Conservation (phyloP, 495 filamentous ascomycete genomes). For the Barbatosphaeria neglecta region DNA sequence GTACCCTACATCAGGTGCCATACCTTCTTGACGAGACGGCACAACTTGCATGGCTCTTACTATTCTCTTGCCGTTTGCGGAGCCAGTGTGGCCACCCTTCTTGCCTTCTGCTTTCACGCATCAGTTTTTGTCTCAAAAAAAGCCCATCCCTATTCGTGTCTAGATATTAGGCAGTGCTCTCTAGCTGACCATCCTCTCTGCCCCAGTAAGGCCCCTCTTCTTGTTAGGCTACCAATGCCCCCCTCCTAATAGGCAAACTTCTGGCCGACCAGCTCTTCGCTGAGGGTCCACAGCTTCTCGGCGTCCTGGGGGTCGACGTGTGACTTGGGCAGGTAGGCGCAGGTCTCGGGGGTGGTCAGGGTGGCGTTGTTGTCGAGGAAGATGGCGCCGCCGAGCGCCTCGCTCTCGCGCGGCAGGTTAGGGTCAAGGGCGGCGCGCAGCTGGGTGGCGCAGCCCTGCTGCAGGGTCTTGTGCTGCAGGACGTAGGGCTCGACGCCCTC, state of each 20-base stretch:
- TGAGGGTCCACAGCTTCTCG: conserved; percentile 28
- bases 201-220: no score
- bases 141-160: no score
- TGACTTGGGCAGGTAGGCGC: conserved; percentile 9
- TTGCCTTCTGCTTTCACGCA: no score
- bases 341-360: conserved; percentile 14
- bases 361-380: conserved; percentile 28
- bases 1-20: no score
- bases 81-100: no score
- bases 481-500: conserved; percentile 14
- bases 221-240: background rate
- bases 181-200: no score
- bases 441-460: conserved; percentile 28
- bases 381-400: conserved; percentile 25
- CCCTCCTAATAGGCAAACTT: conserved; percentile 14
- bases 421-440: conserved; percentile 32
- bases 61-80: no score
- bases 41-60: no score
- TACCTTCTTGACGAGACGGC: no score
- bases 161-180: no score
- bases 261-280: conserved; percentile 30
- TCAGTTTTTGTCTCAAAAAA: no score
- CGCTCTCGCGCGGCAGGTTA: conserved; percentile 11
- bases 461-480: conserved; percentile 23
- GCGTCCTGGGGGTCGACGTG: conserved; percentile 33